Conservation (phyloP, 2,329 filamentous ascomycete species). For the Neonectria coccinea region DNA sequence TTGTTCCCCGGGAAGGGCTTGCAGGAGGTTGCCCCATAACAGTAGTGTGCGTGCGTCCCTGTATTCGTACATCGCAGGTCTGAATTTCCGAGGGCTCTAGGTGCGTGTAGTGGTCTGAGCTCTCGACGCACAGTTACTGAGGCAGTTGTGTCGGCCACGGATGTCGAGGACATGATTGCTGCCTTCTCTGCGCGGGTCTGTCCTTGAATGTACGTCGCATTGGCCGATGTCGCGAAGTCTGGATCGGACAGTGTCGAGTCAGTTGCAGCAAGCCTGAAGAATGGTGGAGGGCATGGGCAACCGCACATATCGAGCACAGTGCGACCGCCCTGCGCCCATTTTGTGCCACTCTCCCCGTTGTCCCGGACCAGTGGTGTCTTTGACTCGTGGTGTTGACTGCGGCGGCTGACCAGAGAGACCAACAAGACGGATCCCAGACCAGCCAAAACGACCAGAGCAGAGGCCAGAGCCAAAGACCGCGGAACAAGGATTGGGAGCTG, state of each 20-base stretch:
- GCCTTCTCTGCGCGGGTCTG: neutral
- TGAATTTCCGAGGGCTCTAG: neutral
- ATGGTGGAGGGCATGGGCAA: conserved; percentile 17
- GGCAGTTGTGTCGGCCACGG: neutral
- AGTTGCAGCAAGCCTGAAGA: conserved; percentile 5
- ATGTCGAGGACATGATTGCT: neutral
- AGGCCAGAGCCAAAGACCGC: neutral
- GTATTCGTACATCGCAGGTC: neutral
- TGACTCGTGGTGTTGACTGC: neutral
- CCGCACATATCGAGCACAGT: conserved; percentile 16
- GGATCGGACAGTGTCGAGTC: conserved; percentile 17
- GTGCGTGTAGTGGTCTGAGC: conserved; percentile 10
- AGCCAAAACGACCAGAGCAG: neutral
- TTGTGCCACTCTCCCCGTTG: neutral
- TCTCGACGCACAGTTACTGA: conserved; percentile 1
- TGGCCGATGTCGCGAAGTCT: neutral
- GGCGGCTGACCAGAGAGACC: neutral
- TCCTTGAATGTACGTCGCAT: neutral
- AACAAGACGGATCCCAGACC: neutral
- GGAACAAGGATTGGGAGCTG: conserved; percentile 16
- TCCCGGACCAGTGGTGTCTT: neutral
- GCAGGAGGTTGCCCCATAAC: conserved; percentile 34
- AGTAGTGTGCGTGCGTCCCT: conserved; percentile 5
- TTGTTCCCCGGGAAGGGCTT: conserved; percentile 41
- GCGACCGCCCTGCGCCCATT: conserved; percentile 5